Base-by-base conservation (phyloP, 306 rosid genomes). In the Trichosanthes cucumerina region DNA sequence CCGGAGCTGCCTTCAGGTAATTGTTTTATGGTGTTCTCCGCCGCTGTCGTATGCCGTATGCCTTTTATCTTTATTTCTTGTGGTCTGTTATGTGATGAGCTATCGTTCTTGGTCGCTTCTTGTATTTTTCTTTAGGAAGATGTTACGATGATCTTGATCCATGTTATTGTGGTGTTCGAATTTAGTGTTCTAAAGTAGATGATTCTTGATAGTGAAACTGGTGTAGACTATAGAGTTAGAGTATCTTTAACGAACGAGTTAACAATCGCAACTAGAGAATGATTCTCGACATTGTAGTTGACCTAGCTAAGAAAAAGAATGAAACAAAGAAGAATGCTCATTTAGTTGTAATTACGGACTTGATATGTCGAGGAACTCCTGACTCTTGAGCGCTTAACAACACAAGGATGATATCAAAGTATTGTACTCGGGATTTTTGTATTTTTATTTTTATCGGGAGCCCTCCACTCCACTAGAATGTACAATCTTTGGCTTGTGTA, bases 1-100 rank as follows among this genome's bases (percentile, higher is more conserved):
- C n/a, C 76, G 36, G 54, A 6, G 76, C 54, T 41, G 9, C 76
- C 76, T 70, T 70, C 54, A 23, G 76, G 76, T 70, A 43, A 43
- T 41, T 43, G n/a, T 66, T 66, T 2, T 66, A 0, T 41, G 16
- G 50, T 28, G 36, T 23, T 69, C 4, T 69, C 19, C 52, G 43
- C 38, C 28, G 62, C 78, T 73, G 14, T 9, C 18, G 60, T 19
- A 15, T 43, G 14, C 16, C 18, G 60, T 19, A 15, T 43, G 41
- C 9, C 2, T 13, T 9, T 9, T 47, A 12, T 47, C 24, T 44
- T 15, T 49, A 7, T 24, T 72, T 47, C 11, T 41, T 66, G 72
- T n/a, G 52, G 52, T 38, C 26, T 39, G 18, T 39, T 18, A 38
- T 39, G 26, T 38, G 74, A 9, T 39, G 52, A 9, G 75, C 4